Base-by-base conservation (phyloP, 208 protist genomes). In the Blastocrithidia nonstop region DNA sequence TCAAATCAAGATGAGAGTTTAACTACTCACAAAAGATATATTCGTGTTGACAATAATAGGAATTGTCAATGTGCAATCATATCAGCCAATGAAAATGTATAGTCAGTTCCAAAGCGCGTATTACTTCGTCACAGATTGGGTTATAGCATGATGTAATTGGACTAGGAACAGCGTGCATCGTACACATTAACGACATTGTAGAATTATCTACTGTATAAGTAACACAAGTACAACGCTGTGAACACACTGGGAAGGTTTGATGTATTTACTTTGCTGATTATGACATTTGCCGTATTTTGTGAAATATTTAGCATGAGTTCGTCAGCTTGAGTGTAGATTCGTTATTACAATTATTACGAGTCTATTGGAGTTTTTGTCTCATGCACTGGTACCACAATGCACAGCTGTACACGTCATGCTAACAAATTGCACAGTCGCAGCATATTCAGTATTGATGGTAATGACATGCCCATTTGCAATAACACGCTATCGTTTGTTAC, bases 141-240 rank as follows among this genome's bases (percentile, higher is more conserved):
- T 23, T 74, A 62, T 42, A 73, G 38, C 29, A 67, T 49, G 7
- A 52, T 83, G 19, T 46, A 37, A 7, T 37, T 80, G 20, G 50
- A 35, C 11, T 11, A 56, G 9, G 35, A 45, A 19, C 62, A 81
- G 44, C 47, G 57, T 16, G 17, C 3, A 16, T n/a, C 24, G 21
- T 76, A 60, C 47, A 63, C 38, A 26, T 61, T 52, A 8, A 25
- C 50, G 13, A 41, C 50, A 33, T 48, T 75, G 2, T 71, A 85
- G 32, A 65, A 57, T 28, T 68, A 66, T 40, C 26, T 77, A 0
- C 38, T 89, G 1, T 85, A 85, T 60, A 89, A 89, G 69, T 58
- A 85, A 39, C 64, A 72, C 33, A 89, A 89, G 52, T 74, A 89
- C 52, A 70, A 79, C 46, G 47, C 54, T 9, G 56, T 83, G 19